A percentile compares a stretch with the other conserved stretches of the same genome.
phyloP scores from a whole-genome alignment of 1,284 basidiomycete genomes.

The Malassezia dermatis region DNA sequence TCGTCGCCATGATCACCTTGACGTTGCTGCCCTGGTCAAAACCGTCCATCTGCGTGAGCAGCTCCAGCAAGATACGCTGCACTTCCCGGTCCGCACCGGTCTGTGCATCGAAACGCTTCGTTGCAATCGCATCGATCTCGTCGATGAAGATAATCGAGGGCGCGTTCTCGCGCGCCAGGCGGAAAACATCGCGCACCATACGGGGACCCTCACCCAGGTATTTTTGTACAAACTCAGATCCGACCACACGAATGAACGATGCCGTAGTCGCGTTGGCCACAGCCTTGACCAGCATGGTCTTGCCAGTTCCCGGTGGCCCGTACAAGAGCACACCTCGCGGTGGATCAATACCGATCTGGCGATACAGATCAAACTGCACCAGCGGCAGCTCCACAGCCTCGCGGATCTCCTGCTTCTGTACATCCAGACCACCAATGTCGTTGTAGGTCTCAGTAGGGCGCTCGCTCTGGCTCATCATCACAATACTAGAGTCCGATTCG shows the following conservation, averaged over 20 bases:
- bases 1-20: slow-evolving; percentile 60
- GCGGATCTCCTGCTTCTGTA: slow-evolving; percentile 97
- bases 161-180: slow-evolving; percentile 89
- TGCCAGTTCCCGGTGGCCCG: slow-evolving; percentile 59
- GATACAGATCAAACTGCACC: slow-evolving; percentile 85
- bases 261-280: slow-evolving; percentile 96
- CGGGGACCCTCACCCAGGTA: slow-evolving; percentile 97
- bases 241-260: slow-evolving; percentile 93
- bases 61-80: slow-evolving; percentile 93
- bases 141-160: slow-evolving; percentile 99
- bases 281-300: slow-evolving; percentile 98
- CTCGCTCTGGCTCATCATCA: slow-evolving; percentile 62
- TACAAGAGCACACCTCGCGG: slow-evolving; percentile 81
- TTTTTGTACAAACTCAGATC: slow-evolving; percentile 97
- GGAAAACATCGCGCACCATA: slow-evolving; percentile 99
- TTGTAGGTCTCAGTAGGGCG: slow-evolving; percentile 53
- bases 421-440: slow-evolving; percentile 84
- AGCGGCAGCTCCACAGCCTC: slow-evolving; percentile 98
- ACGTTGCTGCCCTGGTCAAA: slow-evolving; percentile 99
- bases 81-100: slow-evolving; percentile 98
- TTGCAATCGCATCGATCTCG: slow-evolving; percentile 98
- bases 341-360: slow-evolving; percentile 98
- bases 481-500: slow-evolving; percentile 92
- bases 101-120: slow-evolving; percentile 98
- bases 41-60: slow-evolving; percentile 99